Conservation (phyloP, 345 rosid species). For the Populus davidiana region DNA sequence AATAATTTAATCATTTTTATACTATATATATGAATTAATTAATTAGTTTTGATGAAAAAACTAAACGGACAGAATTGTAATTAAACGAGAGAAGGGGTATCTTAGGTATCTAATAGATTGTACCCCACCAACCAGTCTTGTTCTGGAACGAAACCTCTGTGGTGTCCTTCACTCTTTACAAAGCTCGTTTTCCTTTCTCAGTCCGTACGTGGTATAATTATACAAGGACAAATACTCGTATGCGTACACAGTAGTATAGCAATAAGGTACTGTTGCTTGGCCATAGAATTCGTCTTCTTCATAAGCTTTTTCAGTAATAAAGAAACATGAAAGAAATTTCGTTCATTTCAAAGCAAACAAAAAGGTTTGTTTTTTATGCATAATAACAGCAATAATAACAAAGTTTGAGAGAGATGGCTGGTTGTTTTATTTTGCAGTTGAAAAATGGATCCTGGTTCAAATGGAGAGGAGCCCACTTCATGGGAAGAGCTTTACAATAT, state of each 20-base stretch:
- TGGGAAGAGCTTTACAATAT: constrained; percentile 82
- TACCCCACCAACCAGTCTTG: too few species aligned
- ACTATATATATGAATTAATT: too few species aligned
- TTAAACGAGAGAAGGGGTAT: background rate
- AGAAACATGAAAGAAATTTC: background rate
- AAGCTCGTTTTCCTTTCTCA: too few species aligned
- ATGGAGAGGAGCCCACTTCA: constrained; percentile 59
- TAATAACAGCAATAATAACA: too few species aligned
- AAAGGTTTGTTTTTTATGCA: background rate
- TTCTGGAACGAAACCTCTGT: too few species aligned
- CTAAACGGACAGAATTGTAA: background rate
- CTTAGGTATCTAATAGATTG: too few species aligned
- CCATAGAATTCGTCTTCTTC: background rate
- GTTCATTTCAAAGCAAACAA: background rate
- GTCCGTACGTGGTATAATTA: too few species aligned
- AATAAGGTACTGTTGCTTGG: background rate
- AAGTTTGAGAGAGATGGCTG: background rate
- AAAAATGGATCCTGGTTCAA: constrained; percentile 44
- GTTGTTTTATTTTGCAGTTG: background rate
- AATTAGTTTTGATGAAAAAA: background rate
- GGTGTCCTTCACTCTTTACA: too few species aligned
- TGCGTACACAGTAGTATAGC: too few species aligned
- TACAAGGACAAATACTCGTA: too few species aligned
- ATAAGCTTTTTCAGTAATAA: background rate
- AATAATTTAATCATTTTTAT: too few species aligned